Evolutionary conservation across 176 grass and related monocot species (phyloP), one percentile per base, ranked within the genome.

Genomic region (Eleusine indica): DNA sequence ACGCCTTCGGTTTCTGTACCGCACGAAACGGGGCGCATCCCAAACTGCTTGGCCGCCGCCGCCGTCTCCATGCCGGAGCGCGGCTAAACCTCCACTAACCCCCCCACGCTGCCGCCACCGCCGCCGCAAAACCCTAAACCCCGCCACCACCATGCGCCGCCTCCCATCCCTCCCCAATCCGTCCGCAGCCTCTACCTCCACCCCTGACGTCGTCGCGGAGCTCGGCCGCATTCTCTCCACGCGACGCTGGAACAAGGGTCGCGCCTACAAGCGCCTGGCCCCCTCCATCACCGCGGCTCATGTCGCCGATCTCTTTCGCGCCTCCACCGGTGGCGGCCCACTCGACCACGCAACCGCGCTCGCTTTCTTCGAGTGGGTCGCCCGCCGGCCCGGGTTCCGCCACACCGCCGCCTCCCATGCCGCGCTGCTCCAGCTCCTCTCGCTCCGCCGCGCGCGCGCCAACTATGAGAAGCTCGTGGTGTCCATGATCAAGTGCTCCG

Each of bases 311-410:
- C 83, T 93, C 75, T 84, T 98, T 56, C 54, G 60, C 18, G 46
- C 87, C 6, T 32, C 58, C 15, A 16, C 28, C 13, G 61, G 60
- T 22, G 37, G 79, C 9, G 14, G n/a, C 5, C 83, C 87, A 14
- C 68, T 80, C 4, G 86, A 94, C 4, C 89, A 92, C 1, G 57
- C 80, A 29, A 89, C 77, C 7, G 92, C 93, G 9, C 85, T 95
- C 65, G 76, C 76, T 39, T 98, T 93, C 89, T 98, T 98, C 85
- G 76, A 88, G 22, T 95, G 89, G 91, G 53, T 93, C 68, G 86
- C 40, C 18, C 89, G 86, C 53, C 66, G 66, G 70, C 80, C 77
- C 4, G 85, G 96, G 9, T 98, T 95, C 74, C 83, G 69, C 76
- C 96, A 95, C 73, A 89, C 87, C 30, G 66, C 90, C 43, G 80